A percentile compares a stretch with the other conserved stretches of the same genome.
Evolutionary conservation across 1,284 basidiomycete genomes (phyloP).

Genomic region (Microbotryomycetes sp.): DNA sequence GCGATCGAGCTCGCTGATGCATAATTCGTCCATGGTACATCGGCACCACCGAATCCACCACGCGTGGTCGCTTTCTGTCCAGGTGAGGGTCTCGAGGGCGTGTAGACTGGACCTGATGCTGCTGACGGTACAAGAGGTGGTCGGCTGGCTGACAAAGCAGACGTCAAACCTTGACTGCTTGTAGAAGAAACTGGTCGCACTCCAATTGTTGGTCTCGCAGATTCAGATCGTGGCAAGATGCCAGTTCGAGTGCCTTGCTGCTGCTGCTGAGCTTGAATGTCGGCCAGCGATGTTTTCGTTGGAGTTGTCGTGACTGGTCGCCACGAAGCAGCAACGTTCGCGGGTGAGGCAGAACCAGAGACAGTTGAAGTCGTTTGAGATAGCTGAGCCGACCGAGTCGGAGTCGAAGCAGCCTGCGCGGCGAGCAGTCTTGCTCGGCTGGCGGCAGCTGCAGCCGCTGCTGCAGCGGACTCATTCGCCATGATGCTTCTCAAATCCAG

Average conservation of each 20-base stretch:
- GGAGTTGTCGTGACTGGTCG: constrained; percentile 11
- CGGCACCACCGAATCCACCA: constrained; percentile 28
- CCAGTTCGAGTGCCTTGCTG: background rate
- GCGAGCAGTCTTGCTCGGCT: background rate
- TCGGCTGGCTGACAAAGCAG: background rate
- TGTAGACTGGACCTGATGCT: background rate
- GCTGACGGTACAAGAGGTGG: background rate
- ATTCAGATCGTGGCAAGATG: constrained; percentile 9
- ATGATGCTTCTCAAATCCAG: constrained; percentile 78
- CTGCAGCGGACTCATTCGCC: constrained; percentile 46
- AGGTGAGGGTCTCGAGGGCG: background rate
- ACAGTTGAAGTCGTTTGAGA: background rate
- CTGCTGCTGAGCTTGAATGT: constrained; percentile 15
- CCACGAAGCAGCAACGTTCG: no score
- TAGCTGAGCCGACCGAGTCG: background rate
- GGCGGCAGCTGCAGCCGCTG: constrained; percentile 3
- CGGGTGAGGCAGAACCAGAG: background rate
- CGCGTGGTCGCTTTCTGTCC: background rate
- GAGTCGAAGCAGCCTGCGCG: background rate
- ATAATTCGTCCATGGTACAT: constrained; percentile 38
- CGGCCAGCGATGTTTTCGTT: constrained; percentile 7
- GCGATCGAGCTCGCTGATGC: constrained; percentile 13
- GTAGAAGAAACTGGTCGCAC: background rate
- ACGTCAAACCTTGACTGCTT: background rate
- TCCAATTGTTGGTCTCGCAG: constrained; percentile 1